Evolutionary conservation across 1,284 basidiomycete species (phyloP), one percentile per base, ranked within the genome.

Genomic region (Marasmius sp.): DNA sequence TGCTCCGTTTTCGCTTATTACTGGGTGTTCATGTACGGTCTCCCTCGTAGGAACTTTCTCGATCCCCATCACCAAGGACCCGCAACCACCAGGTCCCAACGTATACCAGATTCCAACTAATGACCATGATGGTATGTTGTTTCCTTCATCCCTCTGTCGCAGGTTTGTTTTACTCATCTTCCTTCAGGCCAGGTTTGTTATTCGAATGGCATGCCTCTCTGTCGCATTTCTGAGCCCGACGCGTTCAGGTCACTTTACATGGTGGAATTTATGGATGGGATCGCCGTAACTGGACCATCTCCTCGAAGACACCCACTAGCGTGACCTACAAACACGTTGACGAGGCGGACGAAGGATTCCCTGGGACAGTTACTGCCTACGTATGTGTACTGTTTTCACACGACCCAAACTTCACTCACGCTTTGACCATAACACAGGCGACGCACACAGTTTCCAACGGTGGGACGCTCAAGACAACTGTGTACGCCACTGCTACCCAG

Each of bases 191-290:
- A 74, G 65, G 65, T 71, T 63, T 20, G 37, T 62, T 71, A 72
- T 3, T 12, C 41, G 12, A 12, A 18, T 47, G n/a, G 70, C 6
- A 18, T 10, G 14, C 22, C 45, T 37, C 37, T 16, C 41, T 39
- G 14, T 1, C 41, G 16, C 38, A 60, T 52, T 10, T 0, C 8
- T 6, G 7, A 41, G n/a, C 57, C 12, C 45, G 45, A n/a, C 61
- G 47, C 39, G 34, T 56, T 27, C 64, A 79, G 69, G 78, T 81
- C 43, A 85, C 82, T 4, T 72, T 85, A 0, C 84, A 85, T 65
- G 83, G 83, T 1, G 84, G 85, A 8, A 78, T 81, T 7, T 71
- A 74, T 53, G 85, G 84, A 47, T 85, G 82, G 80, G 82, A 85
- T 65, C 74, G 81, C n/a, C 77, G 80, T 11, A 81, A 81, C 69